Evolutionary conservation across 1,284 basidiomycete species (phyloP).

Genomic region (Ganoderma resinaceum): DNA sequence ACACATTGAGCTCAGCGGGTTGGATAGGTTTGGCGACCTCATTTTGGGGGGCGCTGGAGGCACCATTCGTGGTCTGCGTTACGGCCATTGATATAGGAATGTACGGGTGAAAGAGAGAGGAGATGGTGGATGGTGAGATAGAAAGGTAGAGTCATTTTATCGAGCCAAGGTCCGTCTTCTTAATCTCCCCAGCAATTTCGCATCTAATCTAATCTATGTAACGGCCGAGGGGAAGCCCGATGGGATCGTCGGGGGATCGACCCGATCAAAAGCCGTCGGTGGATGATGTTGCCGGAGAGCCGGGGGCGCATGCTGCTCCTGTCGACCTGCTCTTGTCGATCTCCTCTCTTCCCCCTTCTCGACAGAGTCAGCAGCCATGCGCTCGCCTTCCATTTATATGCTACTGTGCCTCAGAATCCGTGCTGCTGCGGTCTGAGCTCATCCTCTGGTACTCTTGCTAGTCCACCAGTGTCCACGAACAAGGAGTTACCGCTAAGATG

Average conservation of each 20-base stretch:
- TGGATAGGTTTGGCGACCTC: constrained; percentile 9
- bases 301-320: not conserved
- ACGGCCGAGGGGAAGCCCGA: not conserved
- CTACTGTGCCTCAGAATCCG: not conserved
- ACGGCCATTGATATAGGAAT: constrained; percentile 19
- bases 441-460: not conserved
- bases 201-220: constrained; percentile 29
- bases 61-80: constrained; percentile 1
- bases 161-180: constrained; percentile 14
- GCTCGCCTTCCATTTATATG: not conserved
- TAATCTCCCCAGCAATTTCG: constrained; percentile 6
- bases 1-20: constrained; percentile 28
- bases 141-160: not conserved
- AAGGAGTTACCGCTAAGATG: not conserved
- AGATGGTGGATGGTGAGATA: constrained; percentile 6
- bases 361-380: not conserved
- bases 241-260: not conserved
- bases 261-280: not conserved
- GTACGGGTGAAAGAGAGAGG: not conserved
- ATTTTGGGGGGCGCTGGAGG: not conserved
- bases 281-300: not conserved
- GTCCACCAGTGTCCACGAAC: not conserved
- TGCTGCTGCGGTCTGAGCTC: not conserved
- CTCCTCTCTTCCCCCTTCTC: not conserved
- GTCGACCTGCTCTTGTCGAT: not conserved